phyloP scores from a whole-genome alignment of 768 basidiomycete genomes.

The Dioszegia crocea region DNA sequence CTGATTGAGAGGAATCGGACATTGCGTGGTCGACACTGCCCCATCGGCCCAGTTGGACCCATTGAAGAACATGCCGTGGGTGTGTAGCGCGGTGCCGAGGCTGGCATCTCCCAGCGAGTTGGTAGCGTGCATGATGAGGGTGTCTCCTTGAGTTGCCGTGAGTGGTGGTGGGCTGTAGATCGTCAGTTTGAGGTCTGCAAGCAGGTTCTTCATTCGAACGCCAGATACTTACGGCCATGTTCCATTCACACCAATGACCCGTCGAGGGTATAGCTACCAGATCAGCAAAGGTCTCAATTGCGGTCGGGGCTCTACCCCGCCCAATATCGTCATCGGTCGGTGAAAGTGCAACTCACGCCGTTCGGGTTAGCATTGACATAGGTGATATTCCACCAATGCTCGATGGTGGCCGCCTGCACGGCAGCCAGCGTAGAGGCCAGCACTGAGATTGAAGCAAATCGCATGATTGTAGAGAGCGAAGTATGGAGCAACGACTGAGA shows the following conservation, averaged over 20 bases:
- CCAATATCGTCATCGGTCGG: too few species aligned
- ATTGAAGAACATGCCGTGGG: slow-evolving; percentile 96
- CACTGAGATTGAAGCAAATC: background rate
- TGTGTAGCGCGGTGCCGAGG: slow-evolving; percentile 67
- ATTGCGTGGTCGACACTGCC: slow-evolving; percentile 74
- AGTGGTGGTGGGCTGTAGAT: slow-evolving; percentile 70
- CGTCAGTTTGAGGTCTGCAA: background rate
- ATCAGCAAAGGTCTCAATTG: background rate
- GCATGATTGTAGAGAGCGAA: background rate
- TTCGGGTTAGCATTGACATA: slow-evolving; percentile 82
- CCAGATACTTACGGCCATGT: slow-evolving; percentile 75
- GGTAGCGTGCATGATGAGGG: slow-evolving; percentile 67
- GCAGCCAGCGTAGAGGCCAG: background rate
- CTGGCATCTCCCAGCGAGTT: slow-evolving; percentile 60
- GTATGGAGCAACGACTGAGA: background rate
- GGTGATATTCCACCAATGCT: slow-evolving; percentile 72
- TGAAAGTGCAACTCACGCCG: slow-evolving; percentile 59
- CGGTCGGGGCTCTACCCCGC: too few species aligned
- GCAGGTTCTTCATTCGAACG: background rate
- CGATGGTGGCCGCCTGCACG: slow-evolving; percentile 34
- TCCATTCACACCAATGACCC: slow-evolving; percentile 80
- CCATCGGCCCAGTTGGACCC: slow-evolving; percentile 84
- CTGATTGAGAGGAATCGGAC: slow-evolving; percentile 66
- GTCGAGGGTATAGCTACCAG: slow-evolving; percentile 54
- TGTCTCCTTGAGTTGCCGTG: slow-evolving; percentile 66